Base-by-base conservation (phyloP, 805 yeast species). In the Saccharomycopsis schoenii region DNA sequence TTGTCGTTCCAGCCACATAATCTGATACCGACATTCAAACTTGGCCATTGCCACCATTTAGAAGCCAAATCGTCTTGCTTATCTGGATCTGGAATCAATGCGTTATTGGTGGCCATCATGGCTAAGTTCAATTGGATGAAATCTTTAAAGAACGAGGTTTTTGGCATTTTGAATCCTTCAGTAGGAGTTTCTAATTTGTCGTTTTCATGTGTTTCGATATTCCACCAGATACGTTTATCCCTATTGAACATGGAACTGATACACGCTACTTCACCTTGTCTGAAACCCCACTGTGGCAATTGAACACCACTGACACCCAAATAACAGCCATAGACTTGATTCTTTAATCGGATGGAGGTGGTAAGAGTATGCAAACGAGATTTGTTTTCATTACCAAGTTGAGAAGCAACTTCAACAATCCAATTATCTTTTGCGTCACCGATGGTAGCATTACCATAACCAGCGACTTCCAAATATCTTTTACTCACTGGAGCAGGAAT, bases 231-330 rank as follows among this genome's bases (percentile, higher is more conserved):
- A 68, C 93, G 78, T 76, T 88, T 88, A 70, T 88, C 96, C 72
- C 88, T 84, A 55, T 70, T 75, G 72, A 84, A 87, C 42, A 90
- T 84, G 64, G 77, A 73, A 66, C 80, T 83, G 71, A 77, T 73
- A 75, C 99, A 94, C 1, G 85, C 86, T 65, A 94, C 93, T 76
- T 94, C 99, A 65, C 97, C 96, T 77, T 94, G 99, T 71, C 90
- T 83, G 81, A 93, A 94, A 21, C 99, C 99, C 99, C 99, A 94
- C 17, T 83, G 84, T 19, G 99, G 99, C 70, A 92, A 84, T 25
- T 82, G 71, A 66, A 77, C 75, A 55, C 97, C 97, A 11, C 94
- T 80, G 14, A 93, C 88, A 66, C 92, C 88, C 69, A 94, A 76
- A 72, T 91, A 92, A 72, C 97, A 96, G 51, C 88, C 87, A 68